Percentiles rank a stretch among this genome's conserved stretches.
These are phyloP conservation scores for Fusarium austroafricanum DNA, from an alignment of 2,329 filamentous ascomycete genomes.

Conservation along the genomic window DNA sequence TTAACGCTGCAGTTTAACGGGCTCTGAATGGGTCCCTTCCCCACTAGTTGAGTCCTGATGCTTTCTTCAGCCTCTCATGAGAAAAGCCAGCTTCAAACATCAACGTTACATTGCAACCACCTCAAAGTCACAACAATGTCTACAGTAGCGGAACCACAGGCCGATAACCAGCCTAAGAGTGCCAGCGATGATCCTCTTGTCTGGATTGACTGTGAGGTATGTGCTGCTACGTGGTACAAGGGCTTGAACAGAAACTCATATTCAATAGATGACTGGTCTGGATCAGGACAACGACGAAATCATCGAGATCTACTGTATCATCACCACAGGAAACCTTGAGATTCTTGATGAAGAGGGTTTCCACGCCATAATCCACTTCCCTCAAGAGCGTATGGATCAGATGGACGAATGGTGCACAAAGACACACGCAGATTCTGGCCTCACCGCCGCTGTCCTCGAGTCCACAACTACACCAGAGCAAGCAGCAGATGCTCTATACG, in stretches of 20 bases:
- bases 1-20: slow-evolving; percentile 9
- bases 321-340: slow-evolving; percentile 84
- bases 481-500: slow-evolving; percentile 78
- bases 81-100: slow-evolving; percentile 7
- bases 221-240: slow-evolving; percentile 11
- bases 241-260: slow-evolving; percentile 19
- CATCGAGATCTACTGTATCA: slow-evolving; percentile 90
- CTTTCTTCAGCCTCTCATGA: slow-evolving; percentile 10
- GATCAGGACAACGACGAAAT: slow-evolving; percentile 83
- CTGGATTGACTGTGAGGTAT: slow-evolving; percentile 80
- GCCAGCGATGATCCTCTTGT: slow-evolving; percentile 72
- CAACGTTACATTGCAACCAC: slow-evolving; percentile 31
- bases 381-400: slow-evolving; percentile 73
- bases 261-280: slow-evolving; percentile 80
- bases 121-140: slow-evolving; percentile 26
- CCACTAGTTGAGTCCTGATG: slow-evolving; percentile 31
- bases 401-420: slow-evolving; percentile 92
- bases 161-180: slow-evolving; percentile 41
- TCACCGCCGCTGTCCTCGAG: slow-evolving; percentile 79
- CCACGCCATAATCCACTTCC: slow-evolving; percentile 82
- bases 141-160: slow-evolving; percentile 20
- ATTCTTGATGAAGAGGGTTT: slow-evolving; percentile 82
- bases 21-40: slow-evolving; percentile 11
- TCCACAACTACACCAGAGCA: slow-evolving; percentile 78
- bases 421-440: slow-evolving; percentile 83